Percentiles rank a stretch among this genome's conserved stretches.
Conservation (phyloP, 176 grass and related monocot species). For the Saccharum spontaneum region DNA sequence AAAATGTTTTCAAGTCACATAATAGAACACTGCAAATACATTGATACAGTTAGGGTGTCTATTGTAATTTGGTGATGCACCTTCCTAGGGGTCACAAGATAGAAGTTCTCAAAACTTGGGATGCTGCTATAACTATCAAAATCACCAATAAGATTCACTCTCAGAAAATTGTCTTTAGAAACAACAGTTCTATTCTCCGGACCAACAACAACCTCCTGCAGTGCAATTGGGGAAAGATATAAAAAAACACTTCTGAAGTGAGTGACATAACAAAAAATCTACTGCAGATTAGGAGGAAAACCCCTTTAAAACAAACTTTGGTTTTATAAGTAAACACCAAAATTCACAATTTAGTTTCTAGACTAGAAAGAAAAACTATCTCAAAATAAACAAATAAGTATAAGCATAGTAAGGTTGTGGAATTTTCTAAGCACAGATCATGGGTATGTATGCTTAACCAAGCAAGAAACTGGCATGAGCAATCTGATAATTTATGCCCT, state of each 20-base stretch:
- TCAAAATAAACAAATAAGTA: conserved; percentile 5
- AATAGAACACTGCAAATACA: neutral
- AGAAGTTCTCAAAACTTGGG: conserved; percentile 64
- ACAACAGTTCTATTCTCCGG: conserved; percentile 81
- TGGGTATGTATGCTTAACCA: neutral
- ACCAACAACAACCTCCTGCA: conserved; percentile 83
- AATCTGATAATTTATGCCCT: neutral
- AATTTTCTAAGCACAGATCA: neutral
- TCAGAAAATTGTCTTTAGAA: conserved; percentile 77
- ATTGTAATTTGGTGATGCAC: conserved; percentile 41
- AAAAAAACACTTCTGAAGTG: neutral
- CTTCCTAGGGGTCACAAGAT: conserved; percentile 83
- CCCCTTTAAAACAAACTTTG: neutral
- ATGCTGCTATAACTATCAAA: conserved; percentile 50
- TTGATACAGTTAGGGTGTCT: neutral
- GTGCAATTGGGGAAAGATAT: neutral
- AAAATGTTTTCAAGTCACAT: neutral
- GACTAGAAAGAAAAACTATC: neutral
- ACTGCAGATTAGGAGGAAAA: neutral
- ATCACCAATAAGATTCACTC: conserved; percentile 85
- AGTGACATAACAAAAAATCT: neutral
- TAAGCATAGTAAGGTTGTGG: neutral
- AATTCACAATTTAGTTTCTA: conserved; percentile 25
- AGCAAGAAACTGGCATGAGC: neutral
- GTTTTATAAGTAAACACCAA: neutral